A percentile compares a stretch with the other conserved stretches of the same genome.
phyloP scores from a whole-genome alignment of 2,329 filamentous ascomycete species.

The Apiospora phragmitis region DNA sequence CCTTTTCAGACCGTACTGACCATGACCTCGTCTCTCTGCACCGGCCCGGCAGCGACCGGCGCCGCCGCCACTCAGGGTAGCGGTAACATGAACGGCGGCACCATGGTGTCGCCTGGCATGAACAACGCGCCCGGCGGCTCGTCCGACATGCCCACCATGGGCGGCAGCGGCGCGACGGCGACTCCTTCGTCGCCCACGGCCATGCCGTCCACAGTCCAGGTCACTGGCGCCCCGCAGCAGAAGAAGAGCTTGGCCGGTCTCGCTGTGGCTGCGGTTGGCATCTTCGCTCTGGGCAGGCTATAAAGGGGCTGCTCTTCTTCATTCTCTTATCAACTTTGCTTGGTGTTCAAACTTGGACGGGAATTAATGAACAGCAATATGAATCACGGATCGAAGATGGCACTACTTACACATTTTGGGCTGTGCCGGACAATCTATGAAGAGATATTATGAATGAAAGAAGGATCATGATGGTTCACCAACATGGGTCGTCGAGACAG shows the following conservation, averaged over 20 bases:
- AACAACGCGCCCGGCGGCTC: background rate
- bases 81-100: background rate
- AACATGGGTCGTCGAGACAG: background rate
- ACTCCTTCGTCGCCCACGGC: background rate
- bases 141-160: background rate
- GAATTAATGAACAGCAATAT: background rate
- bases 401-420: background rate
- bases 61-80: background rate
- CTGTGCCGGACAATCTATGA: background rate
- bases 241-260: background rate
- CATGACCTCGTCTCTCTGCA: slow-evolving; percentile 11
- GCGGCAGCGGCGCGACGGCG: background rate
- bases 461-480: background rate
- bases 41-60: background rate
- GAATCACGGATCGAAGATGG: background rate
- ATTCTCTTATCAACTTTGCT: background rate
- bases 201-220: background rate
- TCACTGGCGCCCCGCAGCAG: background rate
- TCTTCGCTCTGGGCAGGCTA: background rate
- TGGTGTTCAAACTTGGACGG: background rate
- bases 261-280: background rate
- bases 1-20: slow-evolving; percentile 1
- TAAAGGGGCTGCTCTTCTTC: background rate
- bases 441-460: background rate
- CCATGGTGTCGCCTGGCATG: background rate